Conservation (phyloP, 257 asterid genomes). For the Petunia axillaris region DNA sequence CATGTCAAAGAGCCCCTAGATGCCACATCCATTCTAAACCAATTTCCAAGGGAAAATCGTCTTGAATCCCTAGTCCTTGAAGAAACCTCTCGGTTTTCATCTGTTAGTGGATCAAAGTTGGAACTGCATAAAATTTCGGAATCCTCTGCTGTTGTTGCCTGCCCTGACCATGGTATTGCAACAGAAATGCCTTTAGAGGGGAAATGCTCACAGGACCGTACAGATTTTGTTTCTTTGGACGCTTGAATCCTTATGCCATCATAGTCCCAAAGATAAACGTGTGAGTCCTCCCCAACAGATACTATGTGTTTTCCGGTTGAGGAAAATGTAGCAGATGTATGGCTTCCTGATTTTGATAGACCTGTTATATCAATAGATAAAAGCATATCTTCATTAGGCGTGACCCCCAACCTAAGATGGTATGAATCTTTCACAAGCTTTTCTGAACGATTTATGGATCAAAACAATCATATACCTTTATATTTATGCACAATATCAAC, state of each 20-base stretch:
- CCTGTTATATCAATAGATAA: slow-evolving; percentile 42
- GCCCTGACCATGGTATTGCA: slow-evolving; percentile 64
- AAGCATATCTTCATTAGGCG: background rate
- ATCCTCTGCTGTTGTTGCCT: slow-evolving; percentile 2
- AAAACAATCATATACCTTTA: slow-evolving; percentile 51
- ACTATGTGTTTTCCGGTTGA: slow-evolving; percentile 65
- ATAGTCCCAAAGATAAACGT: slow-evolving; percentile 69
- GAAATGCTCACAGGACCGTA: slow-evolving; percentile 73
- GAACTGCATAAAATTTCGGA: slow-evolving; percentile 7
- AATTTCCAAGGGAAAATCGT: slow-evolving; percentile 63
- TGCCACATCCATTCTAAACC: slow-evolving; percentile 68
- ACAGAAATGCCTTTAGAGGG: slow-evolving; percentile 52
- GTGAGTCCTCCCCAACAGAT: slow-evolving; percentile 80
- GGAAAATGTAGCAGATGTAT: slow-evolving; percentile 68
- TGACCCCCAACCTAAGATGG: background rate
- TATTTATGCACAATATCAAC: slow-evolving; percentile 72
- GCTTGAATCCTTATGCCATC: slow-evolving; percentile 45
- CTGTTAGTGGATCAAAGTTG: slow-evolving; percentile 23
- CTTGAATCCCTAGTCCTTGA: slow-evolving; percentile 45
- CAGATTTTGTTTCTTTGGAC: slow-evolving; percentile 52
- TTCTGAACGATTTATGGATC: background rate
- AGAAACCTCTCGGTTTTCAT: slow-evolving; percentile 29
- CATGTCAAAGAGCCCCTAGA: slow-evolving; percentile 60
- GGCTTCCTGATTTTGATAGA: slow-evolving; percentile 64
- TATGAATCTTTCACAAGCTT: background rate